Conservation (phyloP, 495 filamentous ascomycete genomes). For the Aspergillus biplanus region DNA sequence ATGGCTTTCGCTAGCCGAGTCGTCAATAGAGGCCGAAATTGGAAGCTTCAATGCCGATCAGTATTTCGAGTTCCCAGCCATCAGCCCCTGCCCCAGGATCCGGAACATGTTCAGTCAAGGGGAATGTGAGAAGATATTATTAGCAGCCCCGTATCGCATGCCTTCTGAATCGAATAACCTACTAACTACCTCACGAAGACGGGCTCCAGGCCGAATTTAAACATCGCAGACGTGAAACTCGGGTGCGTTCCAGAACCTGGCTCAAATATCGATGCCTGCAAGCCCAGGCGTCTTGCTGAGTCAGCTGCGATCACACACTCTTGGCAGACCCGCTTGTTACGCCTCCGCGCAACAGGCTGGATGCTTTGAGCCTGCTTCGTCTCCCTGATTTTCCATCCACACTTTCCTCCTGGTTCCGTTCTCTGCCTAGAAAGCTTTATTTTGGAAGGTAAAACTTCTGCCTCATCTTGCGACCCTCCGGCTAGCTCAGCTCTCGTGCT, state of each 20-base stretch:
- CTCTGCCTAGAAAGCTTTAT: slow-evolving; percentile 8
- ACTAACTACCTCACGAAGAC: not conserved
- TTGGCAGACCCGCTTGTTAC: slow-evolving; percentile 51
- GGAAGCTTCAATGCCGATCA: not conserved
- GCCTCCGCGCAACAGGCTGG: slow-evolving; percentile 30
- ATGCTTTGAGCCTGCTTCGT: slow-evolving; percentile 27
- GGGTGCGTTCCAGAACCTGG: not conserved
- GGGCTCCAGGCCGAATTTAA: not conserved
- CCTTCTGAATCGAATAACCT: not conserved
- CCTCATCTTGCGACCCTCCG: slow-evolving; percentile 4
- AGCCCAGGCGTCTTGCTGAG: slow-evolving; percentile 23
- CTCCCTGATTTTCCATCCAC: slow-evolving; percentile 27
- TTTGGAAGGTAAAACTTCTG: slow-evolving; percentile 4
- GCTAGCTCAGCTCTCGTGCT: not conserved
- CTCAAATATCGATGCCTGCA: not conserved
- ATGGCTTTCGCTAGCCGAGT: too few species aligned
- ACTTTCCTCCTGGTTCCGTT: slow-evolving; percentile 26
- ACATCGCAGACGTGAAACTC: not conserved
- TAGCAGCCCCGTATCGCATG: not conserved
- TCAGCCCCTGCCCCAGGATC: not conserved
- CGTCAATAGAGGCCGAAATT: not conserved
- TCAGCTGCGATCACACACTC: slow-evolving; percentile 28
- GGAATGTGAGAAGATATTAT: not conserved
- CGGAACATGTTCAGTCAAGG: not conserved
- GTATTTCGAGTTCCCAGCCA: slow-evolving; percentile 4